Evolutionary conservation across 2,329 filamentous ascomycete genomes (phyloP).

Genomic region (Fusarium miscanthi): DNA sequence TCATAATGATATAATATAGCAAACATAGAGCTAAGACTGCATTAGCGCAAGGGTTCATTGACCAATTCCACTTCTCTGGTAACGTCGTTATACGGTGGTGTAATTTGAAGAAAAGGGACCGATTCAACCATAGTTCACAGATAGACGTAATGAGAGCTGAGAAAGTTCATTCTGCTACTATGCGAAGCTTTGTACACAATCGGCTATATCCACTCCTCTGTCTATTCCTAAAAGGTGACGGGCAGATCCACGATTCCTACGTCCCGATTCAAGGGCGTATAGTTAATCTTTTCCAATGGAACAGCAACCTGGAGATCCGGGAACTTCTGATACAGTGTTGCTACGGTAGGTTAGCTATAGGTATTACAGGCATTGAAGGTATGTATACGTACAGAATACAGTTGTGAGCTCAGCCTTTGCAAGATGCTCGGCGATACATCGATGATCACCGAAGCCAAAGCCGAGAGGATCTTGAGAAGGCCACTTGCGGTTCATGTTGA

Average conservation of each 20-base stretch:
- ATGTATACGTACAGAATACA: conserved; percentile 6
- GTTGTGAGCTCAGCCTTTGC: conserved; percentile 42
- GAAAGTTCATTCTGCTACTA: not conserved
- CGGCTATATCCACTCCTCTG: fast-evolving
- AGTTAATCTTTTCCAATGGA: conserved; percentile 19
- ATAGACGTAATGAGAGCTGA: not conserved
- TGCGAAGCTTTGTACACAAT: not conserved
- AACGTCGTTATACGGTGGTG: not conserved
- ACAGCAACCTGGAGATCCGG: conserved; percentile 15
- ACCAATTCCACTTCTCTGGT: too few relatives aligned
- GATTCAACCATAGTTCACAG: fast-evolving
- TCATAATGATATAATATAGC: fast-evolving
- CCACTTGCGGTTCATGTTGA: conserved; percentile 55
- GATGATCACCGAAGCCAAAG: conserved; percentile 59
- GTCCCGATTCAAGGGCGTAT: conserved; percentile 18
- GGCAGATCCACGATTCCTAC: conserved; percentile 20
- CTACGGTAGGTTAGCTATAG: not conserved
- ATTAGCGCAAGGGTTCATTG: fast-evolving
- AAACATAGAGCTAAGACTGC: not conserved
- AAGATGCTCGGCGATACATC: conserved; percentile 59
- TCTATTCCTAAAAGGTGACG: conserved; percentile 5
- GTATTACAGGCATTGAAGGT: fast-evolving
- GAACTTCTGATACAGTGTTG: conserved; percentile 12
- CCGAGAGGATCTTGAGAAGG: conserved; percentile 52
- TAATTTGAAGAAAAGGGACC: not conserved